Evolutionary conservation across 805 yeast species (phyloP), one percentile per base, ranked within the genome.

Genomic region (Hanseniaspora meyeri): DNA sequence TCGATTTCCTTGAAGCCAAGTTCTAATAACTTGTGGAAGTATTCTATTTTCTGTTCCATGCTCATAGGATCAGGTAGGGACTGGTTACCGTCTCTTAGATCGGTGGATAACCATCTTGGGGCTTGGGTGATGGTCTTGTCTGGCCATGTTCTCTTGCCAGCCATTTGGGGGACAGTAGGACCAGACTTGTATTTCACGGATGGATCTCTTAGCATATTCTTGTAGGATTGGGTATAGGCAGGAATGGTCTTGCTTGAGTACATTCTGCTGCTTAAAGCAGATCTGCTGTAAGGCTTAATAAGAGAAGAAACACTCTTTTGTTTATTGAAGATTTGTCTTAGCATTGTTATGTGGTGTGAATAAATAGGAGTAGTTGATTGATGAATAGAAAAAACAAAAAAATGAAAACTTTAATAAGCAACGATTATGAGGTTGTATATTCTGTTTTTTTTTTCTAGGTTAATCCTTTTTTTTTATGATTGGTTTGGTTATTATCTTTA

Each of bases 11-110:
- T 84, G 72, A 84, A 83, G 1, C 91, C 91, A 57, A 84, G 73
- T 58, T 83, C 87, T 9, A 83, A 63, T 62, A 84, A 73, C 68
- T 84, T 84, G 63, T 82, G 82, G 74, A 83, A 84, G 66, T 83
- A 83, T 64, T 79, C 82, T 65, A 83, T 82, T 70, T 84, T 84
- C 68, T 84, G 86, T 52, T 75, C 81, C 16, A 84, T 78, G 10
- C 84, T 75, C 91, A 84, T 84, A 32, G 91, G 91, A 70, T 84
- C 91, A 31, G 91, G 91, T 58, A 84, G 73, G 19, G 89, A 80
- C 67, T 84, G 91, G 70, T 84, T 84, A 60, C 91, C 91, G 65
- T 84, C 91, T 73, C 91, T 77, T 60, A 84, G 74, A 68, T 84
- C 91, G 0, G 91, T 84, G 9, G 87, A 79, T 55, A 84, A 74